Base-by-base conservation (phyloP, 73 alveolate genomes). In the Durusdinium trenchii region DNA sequence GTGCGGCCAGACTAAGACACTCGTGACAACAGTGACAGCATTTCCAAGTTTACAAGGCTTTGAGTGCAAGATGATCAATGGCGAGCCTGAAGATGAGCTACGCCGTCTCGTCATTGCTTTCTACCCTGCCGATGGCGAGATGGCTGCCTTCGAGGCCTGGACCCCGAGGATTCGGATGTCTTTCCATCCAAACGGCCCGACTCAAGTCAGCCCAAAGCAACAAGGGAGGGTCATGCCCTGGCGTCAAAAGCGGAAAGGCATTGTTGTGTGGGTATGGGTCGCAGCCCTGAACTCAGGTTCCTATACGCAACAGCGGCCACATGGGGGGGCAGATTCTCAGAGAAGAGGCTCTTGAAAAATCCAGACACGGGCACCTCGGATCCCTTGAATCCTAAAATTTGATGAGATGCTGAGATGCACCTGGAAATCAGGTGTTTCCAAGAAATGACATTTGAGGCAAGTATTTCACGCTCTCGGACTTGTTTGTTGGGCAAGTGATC, bases 11-110 rank as follows among this genome's bases (percentile, higher is more conserved):
- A 32, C n/a, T 32, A 60, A 57, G 69, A 16, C n/a, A 60, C n/a
- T 23, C n/a, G 30, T 60, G 73, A 60, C 73, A 23, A 57, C 12
- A 57, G 23, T 60, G 73, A 60, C 73, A 1, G 30, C 18, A 60
- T 60, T 23, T 32, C 73, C 73, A 23, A 40, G 67, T 16, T n/a
- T n/a, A n/a, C 86, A 12, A 90, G 96, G 96, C 87, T 90, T 90
- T 73, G 96, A 90, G 52, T 90, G 96, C 96, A 90, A 90, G 96
- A 90, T 90, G 96, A 90, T 90, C 87, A 90, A 90, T 42, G 96
- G 96, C 57, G 96, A 90, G 96, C 96, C 96, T 0, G 96, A 91
- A 40, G 98, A 91, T 26, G 98, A 91, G 62, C 60, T 91, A 38
- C 89, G 98, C 9, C 73, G 89, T 32, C 26, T 90, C 76, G 54